Evolutionary conservation across 768 basidiomycete species (phyloP).

Genomic region (Trametes meyenii): DNA sequence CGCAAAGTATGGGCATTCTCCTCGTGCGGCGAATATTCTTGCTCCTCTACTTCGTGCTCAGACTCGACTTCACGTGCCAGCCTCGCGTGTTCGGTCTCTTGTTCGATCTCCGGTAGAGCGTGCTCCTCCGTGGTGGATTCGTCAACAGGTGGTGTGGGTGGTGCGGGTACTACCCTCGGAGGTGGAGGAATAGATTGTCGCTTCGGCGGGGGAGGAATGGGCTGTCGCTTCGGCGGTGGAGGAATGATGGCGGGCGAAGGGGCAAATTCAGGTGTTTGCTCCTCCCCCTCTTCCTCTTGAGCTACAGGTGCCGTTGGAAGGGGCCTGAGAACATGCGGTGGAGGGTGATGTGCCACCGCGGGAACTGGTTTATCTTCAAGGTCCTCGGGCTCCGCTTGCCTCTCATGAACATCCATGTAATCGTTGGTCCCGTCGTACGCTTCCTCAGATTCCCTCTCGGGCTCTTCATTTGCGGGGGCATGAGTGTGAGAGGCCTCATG

Average conservation of each 20-base stretch:
- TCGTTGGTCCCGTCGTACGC: slow-evolving; percentile 2
- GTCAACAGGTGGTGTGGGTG: slow-evolving; percentile 4
- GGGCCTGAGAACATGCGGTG: slow-evolving; percentile 9
- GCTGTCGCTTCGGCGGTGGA: slow-evolving; percentile 12
- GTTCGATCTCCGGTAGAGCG: slow-evolving; percentile 1
- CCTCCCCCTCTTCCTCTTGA: not conserved
- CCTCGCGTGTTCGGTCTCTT: slow-evolving; percentile 9
- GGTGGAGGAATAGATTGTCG: slow-evolving; percentile 11
- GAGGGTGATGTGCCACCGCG: slow-evolving; percentile 23
- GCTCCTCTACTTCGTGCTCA: slow-evolving; percentile 8
- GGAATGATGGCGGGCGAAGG: slow-evolving; percentile 11
- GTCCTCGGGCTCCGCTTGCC: slow-evolving; percentile 14
- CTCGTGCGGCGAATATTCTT: not conserved
- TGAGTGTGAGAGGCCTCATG: slow-evolving; percentile 5
- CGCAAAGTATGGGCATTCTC: not conserved
- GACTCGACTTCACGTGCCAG: slow-evolving; percentile 11
- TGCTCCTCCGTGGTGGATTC: slow-evolving; percentile 1
- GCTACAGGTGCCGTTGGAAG: slow-evolving; percentile 4
- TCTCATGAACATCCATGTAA: slow-evolving; percentile 7
- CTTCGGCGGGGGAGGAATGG: slow-evolving; percentile 11
- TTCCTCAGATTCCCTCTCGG: not conserved
- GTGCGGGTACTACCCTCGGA: slow-evolving; percentile 13
- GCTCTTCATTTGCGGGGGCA: not conserved
- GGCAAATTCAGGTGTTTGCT: slow-evolving; percentile 2
- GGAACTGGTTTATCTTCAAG: slow-evolving; percentile 25